Percentiles rank a stretch among this genome's conserved stretches.
Evolutionary conservation across 2,329 filamentous ascomycete species (phyloP).

Genomic region (Aureobasidium leucospermi): DNA sequence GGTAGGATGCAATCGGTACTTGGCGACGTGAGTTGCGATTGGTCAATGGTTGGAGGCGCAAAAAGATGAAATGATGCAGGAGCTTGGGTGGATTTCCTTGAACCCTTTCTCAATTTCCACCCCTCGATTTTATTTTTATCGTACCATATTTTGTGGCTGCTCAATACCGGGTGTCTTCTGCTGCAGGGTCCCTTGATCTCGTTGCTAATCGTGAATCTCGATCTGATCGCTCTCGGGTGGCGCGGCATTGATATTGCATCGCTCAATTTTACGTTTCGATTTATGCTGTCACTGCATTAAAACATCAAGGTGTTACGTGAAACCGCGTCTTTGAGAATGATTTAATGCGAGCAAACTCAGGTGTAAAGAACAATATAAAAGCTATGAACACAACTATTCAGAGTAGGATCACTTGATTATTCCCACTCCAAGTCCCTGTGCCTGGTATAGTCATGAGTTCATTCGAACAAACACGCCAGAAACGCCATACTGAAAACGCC

Average conservation of each 20-base stretch:
- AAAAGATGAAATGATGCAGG: not conserved
- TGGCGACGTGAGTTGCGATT: not conserved
- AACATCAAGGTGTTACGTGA: slow-evolving; percentile 1
- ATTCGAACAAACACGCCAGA: not conserved
- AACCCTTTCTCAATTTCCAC: not conserved
- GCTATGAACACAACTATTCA: slow-evolving; percentile 5
- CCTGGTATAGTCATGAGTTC: not conserved
- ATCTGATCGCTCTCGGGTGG: not conserved
- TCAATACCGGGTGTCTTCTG: too few relatives aligned
- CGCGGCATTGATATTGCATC: not conserved
- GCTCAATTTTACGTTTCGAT: not conserved
- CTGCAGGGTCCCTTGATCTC: not conserved
- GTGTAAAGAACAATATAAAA: not conserved
- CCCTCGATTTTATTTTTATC: not conserved
- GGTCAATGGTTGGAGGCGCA: not conserved
- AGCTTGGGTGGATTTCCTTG: not conserved
- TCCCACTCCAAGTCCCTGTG: not conserved
- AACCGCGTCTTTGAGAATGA: not conserved
- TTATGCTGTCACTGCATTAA: not conserved
- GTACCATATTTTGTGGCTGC: not conserved
- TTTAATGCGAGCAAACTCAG: not conserved
- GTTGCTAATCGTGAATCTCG: too few relatives aligned
- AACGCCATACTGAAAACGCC: not conserved
- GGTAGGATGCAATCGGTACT: not conserved
- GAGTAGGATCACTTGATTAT: not conserved